Base-by-base conservation (phyloP, 768 basidiomycete genomes). In the Lactarius indigo region DNA sequence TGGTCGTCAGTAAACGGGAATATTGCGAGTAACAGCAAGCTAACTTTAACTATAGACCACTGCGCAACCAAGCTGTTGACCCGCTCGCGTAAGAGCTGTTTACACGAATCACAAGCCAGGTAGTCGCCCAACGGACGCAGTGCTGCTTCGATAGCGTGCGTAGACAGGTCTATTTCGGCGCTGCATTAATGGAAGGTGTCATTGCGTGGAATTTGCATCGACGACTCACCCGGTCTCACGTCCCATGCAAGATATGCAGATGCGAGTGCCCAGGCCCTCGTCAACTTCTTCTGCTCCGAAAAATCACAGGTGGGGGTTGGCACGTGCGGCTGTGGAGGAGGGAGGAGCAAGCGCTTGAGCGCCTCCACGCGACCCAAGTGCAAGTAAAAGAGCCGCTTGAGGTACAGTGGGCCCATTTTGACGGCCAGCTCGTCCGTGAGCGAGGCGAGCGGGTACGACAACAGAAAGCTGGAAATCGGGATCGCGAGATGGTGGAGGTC, bases 221-320 rank as follows among this genome's bases (percentile, higher is more conserved):
- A 57, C 23, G 20, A 75, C 82, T 66, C 72, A 91, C 90, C 91
- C 70, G 90, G 89, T 64, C 89, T 80, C 41, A 89, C 88, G 75
- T 92, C 91, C 91, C 91, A 92, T 12, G 89, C 89, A 8, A 93
- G 83, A 76, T 92, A 92, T 13, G 91, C 91, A 2, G 88, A 85
- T 28, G 91, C 91, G 37, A 93, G 77, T 17, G 91, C 89, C 91
- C 91, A 93, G 6, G 91, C 91, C 55, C 91, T 78, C 13, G 89
- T 89, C 42, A 93, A 72, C 73, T 85, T 90, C 78, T 91, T 92
- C 77, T 92, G 91, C 72, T 91, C 87, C 0, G 81, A 76, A 72
- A 88, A 87, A 74, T 91, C 89, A 70, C 91, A 93, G 26, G 75
- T 73, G 5, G 80, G 72, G 0, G 85, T 91, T 18, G 91, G 88